These are phyloP conservation scores for Sporothrix brasiliensis DNA, from an alignment of 2,329 filamentous ascomycete genomes.

Conservation along the genomic window DNA sequence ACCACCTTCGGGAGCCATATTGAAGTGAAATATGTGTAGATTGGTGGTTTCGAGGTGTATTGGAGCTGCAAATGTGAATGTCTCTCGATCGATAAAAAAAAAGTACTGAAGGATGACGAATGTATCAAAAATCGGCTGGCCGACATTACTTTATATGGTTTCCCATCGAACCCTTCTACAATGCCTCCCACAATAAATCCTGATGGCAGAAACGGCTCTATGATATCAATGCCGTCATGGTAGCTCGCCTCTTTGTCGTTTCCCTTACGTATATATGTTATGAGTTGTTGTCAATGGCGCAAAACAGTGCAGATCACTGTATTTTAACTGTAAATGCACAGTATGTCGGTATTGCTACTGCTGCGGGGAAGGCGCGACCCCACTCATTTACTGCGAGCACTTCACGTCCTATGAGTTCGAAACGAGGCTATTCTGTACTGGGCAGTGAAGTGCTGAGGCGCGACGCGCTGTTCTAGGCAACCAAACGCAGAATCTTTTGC, in stretches of 20 bases:
- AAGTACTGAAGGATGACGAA: not conserved
- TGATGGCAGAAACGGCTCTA: not conserved
- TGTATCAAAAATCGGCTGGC: not conserved
- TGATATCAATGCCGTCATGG: slow-evolving; percentile 28
- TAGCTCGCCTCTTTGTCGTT: slow-evolving; percentile 4
- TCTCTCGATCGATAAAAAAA: too few relatives aligned
- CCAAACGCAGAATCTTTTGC: not conserved
- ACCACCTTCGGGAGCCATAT: slow-evolving; percentile 69
- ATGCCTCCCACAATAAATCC: slow-evolving; percentile 5
- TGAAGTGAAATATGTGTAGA: slow-evolving; percentile 40
- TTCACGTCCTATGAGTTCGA: slow-evolving; percentile 1
- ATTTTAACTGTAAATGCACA: not conserved
- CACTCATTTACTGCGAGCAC: not conserved
- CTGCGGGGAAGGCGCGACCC: slow-evolving; percentile 7
- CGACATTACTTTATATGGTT: not conserved
- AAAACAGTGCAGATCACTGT: not conserved
- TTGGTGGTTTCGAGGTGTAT: not conserved
- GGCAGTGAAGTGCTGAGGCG: slow-evolving; percentile 12
- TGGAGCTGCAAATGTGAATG: not conserved
- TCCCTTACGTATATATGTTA: not conserved
- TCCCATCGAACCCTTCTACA: not conserved
- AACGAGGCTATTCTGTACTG: slow-evolving; percentile 20
- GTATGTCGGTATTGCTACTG: not conserved
- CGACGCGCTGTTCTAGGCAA: slow-evolving; percentile 17
- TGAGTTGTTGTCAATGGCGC: not conserved